Percentiles rank a stretch among this genome's conserved stretches.
Conservation (phyloP, 2,329 filamentous ascomycete species). For the Colletotrichum sp. region DNA sequence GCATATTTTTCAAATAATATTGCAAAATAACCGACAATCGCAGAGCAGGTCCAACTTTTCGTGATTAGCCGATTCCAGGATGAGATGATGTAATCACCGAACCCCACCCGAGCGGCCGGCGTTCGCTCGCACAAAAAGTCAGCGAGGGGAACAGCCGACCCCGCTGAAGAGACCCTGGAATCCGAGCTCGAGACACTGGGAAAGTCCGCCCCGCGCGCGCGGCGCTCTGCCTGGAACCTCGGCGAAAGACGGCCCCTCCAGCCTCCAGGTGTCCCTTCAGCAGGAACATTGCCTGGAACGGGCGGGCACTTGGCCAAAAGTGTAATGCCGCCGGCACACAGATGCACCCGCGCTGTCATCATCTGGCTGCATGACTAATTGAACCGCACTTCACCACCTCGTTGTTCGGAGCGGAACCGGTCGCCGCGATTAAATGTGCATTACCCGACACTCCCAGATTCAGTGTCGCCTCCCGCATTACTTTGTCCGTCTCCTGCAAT, state of each 20-base stretch:
- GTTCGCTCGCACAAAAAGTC: neutral
- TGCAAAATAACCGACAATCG: neutral
- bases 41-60: neutral
- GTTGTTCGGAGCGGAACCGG: conserved; percentile 14
- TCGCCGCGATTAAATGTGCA: conserved; percentile 3
- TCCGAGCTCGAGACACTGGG: neutral
- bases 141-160: neutral
- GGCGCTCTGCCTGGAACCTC: conserved; percentile 11
- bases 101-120: neutral
- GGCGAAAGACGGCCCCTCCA: conserved; percentile 2
- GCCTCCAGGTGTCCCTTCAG: neutral
- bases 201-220: neutral
- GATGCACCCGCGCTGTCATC: neutral
- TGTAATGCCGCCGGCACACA: neutral
- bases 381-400: conserved; percentile 4
- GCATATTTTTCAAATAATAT: neutral
- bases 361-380: conserved; percentile 18
- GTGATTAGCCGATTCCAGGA: conserved; percentile 6
- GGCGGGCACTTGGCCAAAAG: neutral
- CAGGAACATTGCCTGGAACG: neutral
- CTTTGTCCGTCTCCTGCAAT: neutral
- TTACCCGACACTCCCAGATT: neutral
- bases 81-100: conserved; percentile 18
- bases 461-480: neutral
- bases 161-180: conserved; percentile 17